Percentiles rank a stretch among this genome's conserved stretches.
These are phyloP conservation scores for Albatrellus ellisii DNA, from an alignment of 768 basidiomycete species.

Conservation along the genomic window DNA sequence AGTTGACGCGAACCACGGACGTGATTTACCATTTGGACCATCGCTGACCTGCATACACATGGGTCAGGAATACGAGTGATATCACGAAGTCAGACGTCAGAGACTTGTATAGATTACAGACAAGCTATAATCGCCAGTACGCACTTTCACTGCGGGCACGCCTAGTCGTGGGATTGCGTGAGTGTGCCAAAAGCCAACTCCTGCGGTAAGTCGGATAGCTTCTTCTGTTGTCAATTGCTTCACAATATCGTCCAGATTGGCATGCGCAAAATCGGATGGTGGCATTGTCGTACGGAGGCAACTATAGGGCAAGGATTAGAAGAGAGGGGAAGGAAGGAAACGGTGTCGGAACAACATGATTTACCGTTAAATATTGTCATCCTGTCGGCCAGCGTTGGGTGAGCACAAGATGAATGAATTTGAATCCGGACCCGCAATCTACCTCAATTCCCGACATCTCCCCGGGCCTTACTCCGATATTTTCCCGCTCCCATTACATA, in stretches of 20 bases:
- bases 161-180: conserved; percentile 49
- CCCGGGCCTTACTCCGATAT: too few relatives aligned
- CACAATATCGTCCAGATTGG: conserved; percentile 45
- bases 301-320: not conserved
- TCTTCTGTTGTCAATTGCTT: conserved; percentile 62
- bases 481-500: too few relatives aligned
- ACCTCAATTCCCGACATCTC: too few relatives aligned
- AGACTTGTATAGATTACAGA: too few relatives aligned
- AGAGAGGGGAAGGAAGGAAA: not conserved
- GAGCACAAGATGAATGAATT: too few relatives aligned
- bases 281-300: conserved; percentile 31
- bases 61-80: too few relatives aligned
- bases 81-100: too few relatives aligned
- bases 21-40: conserved; percentile 56
- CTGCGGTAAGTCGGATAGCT: conserved; percentile 57
- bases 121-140: too few relatives aligned
- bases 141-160: conserved; percentile 63
- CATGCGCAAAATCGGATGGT: conserved; percentile 57
- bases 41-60: conserved; percentile 72
- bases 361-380: too few relatives aligned
- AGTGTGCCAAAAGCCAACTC: conserved; percentile 72
- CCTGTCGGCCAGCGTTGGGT: too few relatives aligned
- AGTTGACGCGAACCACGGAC: not conserved
- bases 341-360: too few relatives aligned
- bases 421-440: too few relatives aligned